phyloP scores from a whole-genome alignment of 2,329 filamentous ascomycete species.

The Ceratocystis huliohia region DNA sequence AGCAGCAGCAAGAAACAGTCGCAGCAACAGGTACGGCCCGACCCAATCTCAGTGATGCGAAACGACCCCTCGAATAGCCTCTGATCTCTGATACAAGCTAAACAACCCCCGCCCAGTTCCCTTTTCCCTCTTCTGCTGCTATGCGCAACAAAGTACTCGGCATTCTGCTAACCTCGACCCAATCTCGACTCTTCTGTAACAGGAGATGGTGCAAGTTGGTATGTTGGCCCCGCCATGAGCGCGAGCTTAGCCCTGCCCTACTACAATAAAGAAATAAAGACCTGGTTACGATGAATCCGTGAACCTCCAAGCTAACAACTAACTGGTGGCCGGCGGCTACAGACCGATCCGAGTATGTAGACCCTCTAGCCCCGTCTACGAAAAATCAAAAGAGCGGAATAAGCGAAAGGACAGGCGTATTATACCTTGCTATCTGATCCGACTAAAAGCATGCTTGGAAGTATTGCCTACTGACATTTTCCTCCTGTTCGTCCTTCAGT shows the following conservation, averaged over 20 bases:
- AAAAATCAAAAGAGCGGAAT: too few species aligned
- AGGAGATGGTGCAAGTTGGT: slow-evolving; percentile 99
- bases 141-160: not conserved
- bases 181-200: slow-evolving; percentile 22
- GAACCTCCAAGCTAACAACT: slow-evolving; percentile 13
- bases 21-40: slow-evolving; percentile 51
- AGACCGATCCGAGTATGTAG: slow-evolving; percentile 53
- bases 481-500: slow-evolving; percentile 35
- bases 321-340: not conserved
- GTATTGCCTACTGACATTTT: slow-evolving; percentile 24
- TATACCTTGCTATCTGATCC: too few species aligned
- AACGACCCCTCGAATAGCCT: slow-evolving; percentile 1
- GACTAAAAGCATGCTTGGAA: too few species aligned
- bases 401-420: too few species aligned
- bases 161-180: not conserved
- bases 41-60: slow-evolving; percentile 11
- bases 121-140: not conserved
- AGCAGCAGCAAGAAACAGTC: slow-evolving; percentile 48
- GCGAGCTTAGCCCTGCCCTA: not conserved
- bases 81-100: not conserved
- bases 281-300: not conserved
- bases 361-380: not conserved
- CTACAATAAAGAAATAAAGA: not conserved
- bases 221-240: slow-evolving; percentile 28
- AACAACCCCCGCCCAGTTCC: not conserved